Percentiles rank a stretch among this genome's conserved stretches.
phyloP scores from a whole-genome alignment of 2,329 filamentous ascomycete genomes.

The Gliomastix tumulicola region DNA sequence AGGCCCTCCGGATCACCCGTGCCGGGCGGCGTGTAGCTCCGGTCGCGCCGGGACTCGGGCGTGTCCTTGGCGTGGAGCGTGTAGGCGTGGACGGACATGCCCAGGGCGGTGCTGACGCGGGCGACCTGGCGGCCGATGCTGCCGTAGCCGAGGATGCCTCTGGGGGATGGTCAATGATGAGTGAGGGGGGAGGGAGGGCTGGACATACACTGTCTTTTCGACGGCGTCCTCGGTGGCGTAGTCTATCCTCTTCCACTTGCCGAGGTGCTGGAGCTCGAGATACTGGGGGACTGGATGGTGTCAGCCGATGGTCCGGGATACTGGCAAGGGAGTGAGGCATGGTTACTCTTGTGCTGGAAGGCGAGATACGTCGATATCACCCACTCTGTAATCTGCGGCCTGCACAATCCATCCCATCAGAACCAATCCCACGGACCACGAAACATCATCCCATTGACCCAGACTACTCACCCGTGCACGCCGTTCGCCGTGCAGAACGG shows the following conservation, averaged over 20 bases:
- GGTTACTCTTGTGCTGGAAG: constrained; percentile 35
- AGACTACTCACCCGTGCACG: constrained; percentile 41
- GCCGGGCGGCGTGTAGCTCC: constrained; percentile 60
- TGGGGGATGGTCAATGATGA: constrained; percentile 9
- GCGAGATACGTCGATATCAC: constrained; percentile 44
- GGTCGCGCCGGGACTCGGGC: constrained; percentile 55
- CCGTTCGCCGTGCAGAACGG: constrained; percentile 49
- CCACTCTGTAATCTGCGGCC: constrained; percentile 52
- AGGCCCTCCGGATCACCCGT: constrained; percentile 48
- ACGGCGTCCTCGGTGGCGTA: constrained; percentile 33
- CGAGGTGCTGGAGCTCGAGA: constrained; percentile 32
- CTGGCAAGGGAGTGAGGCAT: background rate
- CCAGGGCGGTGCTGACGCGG: constrained; percentile 54
- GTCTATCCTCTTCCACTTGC: constrained; percentile 30
- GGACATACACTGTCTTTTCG: constrained; percentile 40
- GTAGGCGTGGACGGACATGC: constrained; percentile 68
- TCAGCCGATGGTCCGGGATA: no score
- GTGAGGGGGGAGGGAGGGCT: no score
- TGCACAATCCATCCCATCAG: no score
- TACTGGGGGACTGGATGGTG: constrained; percentile 31
- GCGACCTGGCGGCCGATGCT: constrained; percentile 46
- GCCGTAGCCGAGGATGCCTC: constrained; percentile 48
- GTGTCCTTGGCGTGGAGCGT: constrained; percentile 64
- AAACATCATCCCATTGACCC: no score
- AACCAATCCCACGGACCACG: no score